These are phyloP conservation scores for Aspergillus terreus DNA, from an alignment of 2,329 filamentous ascomycete species.

Conservation along the genomic window DNA sequence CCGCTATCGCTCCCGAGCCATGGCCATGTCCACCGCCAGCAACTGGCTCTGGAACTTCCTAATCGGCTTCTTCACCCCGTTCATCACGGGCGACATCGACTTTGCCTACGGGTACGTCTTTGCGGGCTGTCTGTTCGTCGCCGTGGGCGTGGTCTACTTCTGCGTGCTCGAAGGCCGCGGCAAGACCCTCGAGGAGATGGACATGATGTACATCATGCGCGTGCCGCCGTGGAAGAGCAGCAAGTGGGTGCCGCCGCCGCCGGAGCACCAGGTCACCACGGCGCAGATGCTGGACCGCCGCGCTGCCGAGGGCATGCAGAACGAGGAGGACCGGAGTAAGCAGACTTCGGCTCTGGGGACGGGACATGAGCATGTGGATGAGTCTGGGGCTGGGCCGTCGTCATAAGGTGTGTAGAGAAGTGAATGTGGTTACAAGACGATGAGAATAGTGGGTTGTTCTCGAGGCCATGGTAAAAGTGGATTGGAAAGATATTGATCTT, in stretches of 20 bases:
- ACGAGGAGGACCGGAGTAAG: conserved; percentile 11
- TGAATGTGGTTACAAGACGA: no score
- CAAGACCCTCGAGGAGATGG: conserved; percentile 68
- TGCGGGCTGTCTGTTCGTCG: conserved; percentile 64
- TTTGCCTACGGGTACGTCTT: conserved; percentile 74
- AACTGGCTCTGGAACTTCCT: conserved; percentile 74
- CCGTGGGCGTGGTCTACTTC: conserved; percentile 63
- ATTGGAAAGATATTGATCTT: no score
- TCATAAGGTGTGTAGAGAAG: not conserved
- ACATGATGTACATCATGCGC: conserved; percentile 64
- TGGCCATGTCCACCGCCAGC: conserved; percentile 68
- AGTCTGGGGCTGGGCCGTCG: not conserved
- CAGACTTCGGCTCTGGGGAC: not conserved
- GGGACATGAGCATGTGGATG: not conserved
- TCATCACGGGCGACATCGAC: conserved; percentile 66
- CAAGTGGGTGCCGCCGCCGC: conserved; percentile 32
- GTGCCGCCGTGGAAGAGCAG: conserved; percentile 58
- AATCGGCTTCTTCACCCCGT: conserved; percentile 71
- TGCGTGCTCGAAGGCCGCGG: conserved; percentile 69
- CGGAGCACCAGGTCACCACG: conserved; percentile 24
- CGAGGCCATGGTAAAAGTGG: no score
- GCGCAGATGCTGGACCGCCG: conserved; percentile 13
- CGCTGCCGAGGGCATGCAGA: conserved; percentile 14
- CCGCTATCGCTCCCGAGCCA: conserved; percentile 62
- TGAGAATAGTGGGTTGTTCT: no score